These are phyloP conservation scores for Linanthus parryae DNA, from an alignment of 148 eudicot species.

Conservation along the genomic window DNA sequence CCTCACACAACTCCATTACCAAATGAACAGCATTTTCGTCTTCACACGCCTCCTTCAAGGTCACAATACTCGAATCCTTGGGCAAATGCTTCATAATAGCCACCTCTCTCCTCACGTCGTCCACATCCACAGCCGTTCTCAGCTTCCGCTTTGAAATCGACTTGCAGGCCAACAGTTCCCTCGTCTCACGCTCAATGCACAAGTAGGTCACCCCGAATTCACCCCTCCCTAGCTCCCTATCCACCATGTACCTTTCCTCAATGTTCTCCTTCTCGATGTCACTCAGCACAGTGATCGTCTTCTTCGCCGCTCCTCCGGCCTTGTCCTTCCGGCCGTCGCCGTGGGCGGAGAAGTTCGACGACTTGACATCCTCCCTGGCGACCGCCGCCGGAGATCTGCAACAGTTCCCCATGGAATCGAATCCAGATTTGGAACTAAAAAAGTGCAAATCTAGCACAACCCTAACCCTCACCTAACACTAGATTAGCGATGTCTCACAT, in stretches of 20 bases:
- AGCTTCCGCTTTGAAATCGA: slow-evolving; percentile 92
- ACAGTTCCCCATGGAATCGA: slow-evolving; percentile 98
- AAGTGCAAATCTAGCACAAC: too few species aligned
- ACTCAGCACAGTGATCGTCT: slow-evolving; percentile 43
- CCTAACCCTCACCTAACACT: too few species aligned
- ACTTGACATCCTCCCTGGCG: slow-evolving; percentile 80
- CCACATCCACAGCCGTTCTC: slow-evolving; percentile 76
- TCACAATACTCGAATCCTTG: slow-evolving; percentile 58
- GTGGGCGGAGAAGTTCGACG: slow-evolving; percentile 38
- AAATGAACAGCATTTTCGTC: slow-evolving; percentile 94
- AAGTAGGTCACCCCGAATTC: slow-evolving; percentile 89
- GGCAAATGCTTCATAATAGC: slow-evolving; percentile 96
- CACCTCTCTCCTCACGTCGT: slow-evolving; percentile 87
- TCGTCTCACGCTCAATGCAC: slow-evolving; percentile 46
- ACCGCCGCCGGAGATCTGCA: slow-evolving; percentile 98
- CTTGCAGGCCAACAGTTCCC: slow-evolving; percentile 77
- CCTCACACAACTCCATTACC: slow-evolving; percentile 97
- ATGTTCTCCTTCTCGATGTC: slow-evolving; percentile 45
- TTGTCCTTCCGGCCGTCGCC: slow-evolving; percentile 31
- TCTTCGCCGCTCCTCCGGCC: slow-evolving; percentile 18
- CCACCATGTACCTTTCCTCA: slow-evolving; percentile 75
- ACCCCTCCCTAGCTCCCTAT: slow-evolving; percentile 74
- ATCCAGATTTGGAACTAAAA: too few species aligned
- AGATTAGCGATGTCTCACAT: too few species aligned
- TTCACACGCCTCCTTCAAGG: slow-evolving; percentile 82